phyloP scores from a whole-genome alignment of 306 rosid species.

The Glycine latifolia region DNA sequence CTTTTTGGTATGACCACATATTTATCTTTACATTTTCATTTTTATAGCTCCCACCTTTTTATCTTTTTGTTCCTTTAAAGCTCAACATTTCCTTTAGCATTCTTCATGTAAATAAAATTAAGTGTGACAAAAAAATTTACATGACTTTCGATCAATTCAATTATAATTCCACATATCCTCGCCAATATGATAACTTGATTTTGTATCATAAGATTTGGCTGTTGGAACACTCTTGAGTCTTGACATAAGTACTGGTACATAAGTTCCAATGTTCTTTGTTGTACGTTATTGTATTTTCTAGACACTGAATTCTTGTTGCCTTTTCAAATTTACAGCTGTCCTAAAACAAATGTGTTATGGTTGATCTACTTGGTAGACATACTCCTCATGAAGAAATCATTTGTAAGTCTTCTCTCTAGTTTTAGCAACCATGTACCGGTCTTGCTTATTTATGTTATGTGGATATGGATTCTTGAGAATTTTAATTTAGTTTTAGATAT shows the following conservation, averaged over 20 bases:
- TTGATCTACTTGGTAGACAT: conserved; percentile 84
- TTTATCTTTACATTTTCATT: too few relatives aligned
- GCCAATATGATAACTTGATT: neutral
- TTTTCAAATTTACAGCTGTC: conserved; percentile 70
- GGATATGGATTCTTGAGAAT: conserved; percentile 6
- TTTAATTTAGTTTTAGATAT: neutral
- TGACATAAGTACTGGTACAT: neutral
- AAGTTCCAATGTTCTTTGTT: conserved; percentile 17
- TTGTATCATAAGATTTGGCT: neutral
- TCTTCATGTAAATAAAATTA: too few relatives aligned
- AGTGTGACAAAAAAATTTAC: neutral
- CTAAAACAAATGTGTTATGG: conserved; percentile 91
- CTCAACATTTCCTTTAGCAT: too few relatives aligned
- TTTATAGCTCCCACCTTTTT: neutral
- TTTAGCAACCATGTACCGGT: conserved; percentile 36
- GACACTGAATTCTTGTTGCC: conserved; percentile 38
- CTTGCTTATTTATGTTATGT: neutral
- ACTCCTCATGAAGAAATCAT: conserved; percentile 83
- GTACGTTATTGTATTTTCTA: too few relatives aligned
- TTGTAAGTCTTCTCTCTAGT: conserved; percentile 65
- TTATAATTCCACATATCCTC: neutral
- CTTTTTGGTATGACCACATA: too few relatives aligned
- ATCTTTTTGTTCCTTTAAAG: too few relatives aligned
- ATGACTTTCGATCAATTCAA: neutral
- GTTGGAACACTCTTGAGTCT: neutral